Percentiles rank a stretch among this genome's conserved stretches.
Evolutionary conservation across 768 basidiomycete genomes (phyloP).

Genomic region (Filobasidium floriforme): DNA sequence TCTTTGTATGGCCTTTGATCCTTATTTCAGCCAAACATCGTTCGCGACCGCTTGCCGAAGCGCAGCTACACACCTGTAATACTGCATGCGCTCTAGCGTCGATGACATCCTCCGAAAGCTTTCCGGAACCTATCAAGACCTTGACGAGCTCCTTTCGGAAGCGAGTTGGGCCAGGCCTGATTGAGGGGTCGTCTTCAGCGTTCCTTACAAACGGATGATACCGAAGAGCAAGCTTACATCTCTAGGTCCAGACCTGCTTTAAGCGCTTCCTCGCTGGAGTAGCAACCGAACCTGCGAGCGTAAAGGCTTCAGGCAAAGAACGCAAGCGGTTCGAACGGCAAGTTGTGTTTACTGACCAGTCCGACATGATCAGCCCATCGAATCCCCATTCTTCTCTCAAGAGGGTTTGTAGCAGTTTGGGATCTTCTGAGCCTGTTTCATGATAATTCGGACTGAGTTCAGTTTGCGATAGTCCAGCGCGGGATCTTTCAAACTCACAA

Average conservation of each 20-base stretch:
- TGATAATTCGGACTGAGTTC: no score
- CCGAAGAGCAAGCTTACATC: constrained; percentile 21
- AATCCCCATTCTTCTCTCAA: constrained; percentile 61
- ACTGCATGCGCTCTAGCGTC: constrained; percentile 54
- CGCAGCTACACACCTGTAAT: not conserved
- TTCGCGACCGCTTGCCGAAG: no score
- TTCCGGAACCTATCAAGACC: constrained; percentile 52
- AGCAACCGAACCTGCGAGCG: constrained; percentile 55
- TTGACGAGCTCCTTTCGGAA: constrained; percentile 34
- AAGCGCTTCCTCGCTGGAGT: constrained; percentile 57
- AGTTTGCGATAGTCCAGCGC: no score
- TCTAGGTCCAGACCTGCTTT: constrained; percentile 56
- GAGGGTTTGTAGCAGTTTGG: constrained; percentile 51
- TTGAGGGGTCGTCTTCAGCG: no score
- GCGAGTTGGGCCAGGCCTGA: constrained; percentile 33
- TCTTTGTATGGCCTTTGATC: constrained; percentile 9
- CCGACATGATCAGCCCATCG: constrained; percentile 58
- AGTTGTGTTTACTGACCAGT: constrained; percentile 44
- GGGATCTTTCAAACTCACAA: constrained; percentile 32
- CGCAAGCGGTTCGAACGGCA: not conserved
- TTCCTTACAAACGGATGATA: not conserved
- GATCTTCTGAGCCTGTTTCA: constrained; percentile 51
- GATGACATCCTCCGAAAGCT: constrained; percentile 59
- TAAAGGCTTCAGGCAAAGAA: no score
- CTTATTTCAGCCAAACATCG: no score